A percentile compares a stretch with the other conserved stretches of the same genome.
Conservation (phyloP, 2,329 filamentous ascomycete species). For the Pestalotiopsis sp. region DNA sequence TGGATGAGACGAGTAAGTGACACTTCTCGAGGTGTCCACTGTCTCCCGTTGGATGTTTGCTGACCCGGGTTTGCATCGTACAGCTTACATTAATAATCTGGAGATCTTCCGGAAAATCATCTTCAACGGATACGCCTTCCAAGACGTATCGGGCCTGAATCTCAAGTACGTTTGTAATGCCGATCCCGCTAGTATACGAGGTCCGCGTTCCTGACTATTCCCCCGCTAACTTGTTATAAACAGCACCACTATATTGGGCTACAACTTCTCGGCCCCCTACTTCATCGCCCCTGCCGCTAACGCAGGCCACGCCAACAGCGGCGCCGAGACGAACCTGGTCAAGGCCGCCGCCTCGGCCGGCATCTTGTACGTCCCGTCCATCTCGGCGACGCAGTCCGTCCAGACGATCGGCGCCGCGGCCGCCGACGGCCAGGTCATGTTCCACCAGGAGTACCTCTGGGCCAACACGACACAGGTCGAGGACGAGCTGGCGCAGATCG, state of each 20-base stretch:
- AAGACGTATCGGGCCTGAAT: constrained; percentile 30
- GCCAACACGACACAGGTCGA: constrained; percentile 16
- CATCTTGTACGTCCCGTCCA: constrained; percentile 50
- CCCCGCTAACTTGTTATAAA: not conserved
- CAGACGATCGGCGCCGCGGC: constrained; percentile 41
- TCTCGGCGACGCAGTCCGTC: constrained; percentile 26
- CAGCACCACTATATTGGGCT: constrained; percentile 52
- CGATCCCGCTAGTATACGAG: constrained; percentile 33
- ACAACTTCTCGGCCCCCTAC: constrained; percentile 57
- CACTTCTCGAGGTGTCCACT: constrained; percentile 56
- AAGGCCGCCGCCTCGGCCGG: constrained; percentile 47
- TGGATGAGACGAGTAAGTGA: constrained; percentile 58
- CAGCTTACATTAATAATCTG: constrained; percentile 43
- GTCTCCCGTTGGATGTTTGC: constrained; percentile 48
- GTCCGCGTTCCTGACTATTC: constrained; percentile 7
- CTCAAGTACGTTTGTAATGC: constrained; percentile 22
- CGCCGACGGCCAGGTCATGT: constrained; percentile 20
- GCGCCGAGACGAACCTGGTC: constrained; percentile 51
- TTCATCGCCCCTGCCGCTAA: constrained; percentile 54
- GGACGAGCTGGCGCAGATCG: constrained; percentile 16
- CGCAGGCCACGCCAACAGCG: constrained; percentile 44
- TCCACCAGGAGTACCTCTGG: constrained; percentile 31
- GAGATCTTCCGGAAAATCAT: constrained; percentile 38
- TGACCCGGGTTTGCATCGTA: constrained; percentile 51
- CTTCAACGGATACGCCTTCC: constrained; percentile 35